phyloP scores from a whole-genome alignment of 331 rosid species.

The Phaseolus coccineus region DNA sequence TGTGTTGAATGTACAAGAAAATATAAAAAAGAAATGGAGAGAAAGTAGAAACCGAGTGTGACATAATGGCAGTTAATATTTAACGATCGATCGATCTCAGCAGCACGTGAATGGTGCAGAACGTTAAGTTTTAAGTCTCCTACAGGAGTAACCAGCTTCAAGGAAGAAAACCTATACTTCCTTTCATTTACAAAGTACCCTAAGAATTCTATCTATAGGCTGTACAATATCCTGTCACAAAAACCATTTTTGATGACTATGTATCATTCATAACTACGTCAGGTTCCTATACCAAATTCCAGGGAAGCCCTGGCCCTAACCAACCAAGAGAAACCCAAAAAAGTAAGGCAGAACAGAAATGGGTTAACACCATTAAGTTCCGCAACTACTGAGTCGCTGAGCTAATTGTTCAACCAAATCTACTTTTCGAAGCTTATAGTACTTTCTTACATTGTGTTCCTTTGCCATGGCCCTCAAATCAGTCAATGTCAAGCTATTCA shows the following conservation, averaged over 20 bases:
- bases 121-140: background rate
- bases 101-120: constrained; percentile 4
- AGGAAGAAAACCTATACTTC: constrained; percentile 50
- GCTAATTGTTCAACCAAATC: constrained; percentile 48
- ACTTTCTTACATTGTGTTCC: constrained; percentile 29
- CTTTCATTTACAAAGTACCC: constrained; percentile 48
- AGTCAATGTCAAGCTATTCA: constrained; percentile 33
- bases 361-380: constrained; percentile 37
- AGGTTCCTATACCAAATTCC: constrained; percentile 46
- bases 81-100: background rate
- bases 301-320: constrained; percentile 30
- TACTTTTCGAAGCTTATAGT: constrained; percentile 45
- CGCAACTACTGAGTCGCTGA: constrained; percentile 30
- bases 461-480: constrained; percentile 57
- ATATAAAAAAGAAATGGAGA: background rate
- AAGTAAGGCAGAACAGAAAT: constrained; percentile 32
- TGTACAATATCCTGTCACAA: constrained; percentile 50
- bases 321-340: constrained; percentile 35
- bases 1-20: background rate
- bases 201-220: constrained; percentile 45
- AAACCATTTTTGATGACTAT: constrained; percentile 46
- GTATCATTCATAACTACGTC: constrained; percentile 47
- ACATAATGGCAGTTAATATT: background rate
- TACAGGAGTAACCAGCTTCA: constrained; percentile 22
- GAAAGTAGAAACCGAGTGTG: background rate